Evolutionary conservation across 2,329 filamentous ascomycete genomes (phyloP).

Genomic region (Endothia cerciana): DNA sequence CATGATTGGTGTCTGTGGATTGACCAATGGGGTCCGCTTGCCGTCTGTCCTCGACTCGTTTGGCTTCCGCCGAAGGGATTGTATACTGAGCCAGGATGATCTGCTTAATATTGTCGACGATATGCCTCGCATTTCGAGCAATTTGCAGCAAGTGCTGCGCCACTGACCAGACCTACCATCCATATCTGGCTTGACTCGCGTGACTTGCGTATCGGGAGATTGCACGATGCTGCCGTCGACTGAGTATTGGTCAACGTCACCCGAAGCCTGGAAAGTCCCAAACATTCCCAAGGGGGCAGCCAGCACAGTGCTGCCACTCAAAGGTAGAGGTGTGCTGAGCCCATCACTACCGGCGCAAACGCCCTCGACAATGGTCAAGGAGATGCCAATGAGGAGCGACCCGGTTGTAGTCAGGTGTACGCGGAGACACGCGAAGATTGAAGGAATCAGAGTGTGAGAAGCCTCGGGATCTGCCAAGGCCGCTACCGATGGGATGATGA

Average conservation of each 20-base stretch:
- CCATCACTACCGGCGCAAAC: constrained; percentile 52
- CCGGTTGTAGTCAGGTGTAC: constrained; percentile 61
- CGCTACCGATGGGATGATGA: constrained; percentile 47
- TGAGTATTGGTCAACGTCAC: constrained; percentile 40
- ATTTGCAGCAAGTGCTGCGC: constrained; percentile 54
- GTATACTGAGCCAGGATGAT: constrained; percentile 56
- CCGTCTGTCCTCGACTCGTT: constrained; percentile 48
- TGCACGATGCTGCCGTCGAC: constrained; percentile 47
- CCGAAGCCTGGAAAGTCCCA: constrained; percentile 45
- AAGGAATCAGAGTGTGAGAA: constrained; percentile 32
- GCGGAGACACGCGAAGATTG: constrained; percentile 54
- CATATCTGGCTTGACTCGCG: constrained; percentile 46
- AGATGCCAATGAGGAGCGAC: constrained; percentile 54
- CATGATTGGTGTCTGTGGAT: constrained; percentile 46
- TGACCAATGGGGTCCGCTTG: constrained; percentile 44
- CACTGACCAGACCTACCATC: constrained; percentile 50
- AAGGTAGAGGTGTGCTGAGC: constrained; percentile 43
- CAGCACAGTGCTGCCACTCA: constrained; percentile 51
- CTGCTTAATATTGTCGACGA: constrained; percentile 47
- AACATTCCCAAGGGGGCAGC: constrained; percentile 59
- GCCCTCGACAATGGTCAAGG: constrained; percentile 51
- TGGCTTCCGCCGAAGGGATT: constrained; percentile 50
- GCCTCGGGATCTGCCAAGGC: constrained; percentile 38
- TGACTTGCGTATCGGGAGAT: constrained; percentile 57
- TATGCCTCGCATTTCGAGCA: constrained; percentile 56